These are phyloP conservation scores for Fusarium sp. DNA, from an alignment of 2,329 filamentous ascomycete genomes.

Conservation along the genomic window DNA sequence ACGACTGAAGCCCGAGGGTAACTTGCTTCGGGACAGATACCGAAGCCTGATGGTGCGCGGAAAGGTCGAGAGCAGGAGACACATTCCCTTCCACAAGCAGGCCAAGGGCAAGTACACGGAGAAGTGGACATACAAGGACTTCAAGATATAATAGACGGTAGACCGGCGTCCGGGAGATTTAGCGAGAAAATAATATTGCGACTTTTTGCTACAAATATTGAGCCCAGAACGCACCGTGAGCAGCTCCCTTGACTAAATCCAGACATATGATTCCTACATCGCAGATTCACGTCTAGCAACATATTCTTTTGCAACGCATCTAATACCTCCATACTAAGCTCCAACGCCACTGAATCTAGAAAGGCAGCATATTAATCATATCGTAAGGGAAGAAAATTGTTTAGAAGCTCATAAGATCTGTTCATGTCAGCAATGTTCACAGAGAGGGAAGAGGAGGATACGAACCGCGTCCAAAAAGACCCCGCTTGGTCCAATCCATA, in stretches of 20 bases:
- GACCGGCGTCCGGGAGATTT: constrained; percentile 25
- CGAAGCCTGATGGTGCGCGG: constrained; percentile 88
- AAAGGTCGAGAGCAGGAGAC: constrained; percentile 85
- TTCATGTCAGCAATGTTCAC: constrained; percentile 15
- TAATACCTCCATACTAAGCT: constrained; percentile 11
- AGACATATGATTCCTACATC: neutral
- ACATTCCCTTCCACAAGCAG: constrained; percentile 84
- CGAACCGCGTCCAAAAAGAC: constrained; percentile 93
- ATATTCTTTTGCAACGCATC: constrained; percentile 13
- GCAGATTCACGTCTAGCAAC: constrained; percentile 5
- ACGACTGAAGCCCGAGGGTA: constrained; percentile 93
- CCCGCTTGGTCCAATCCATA: constrained; percentile 99
- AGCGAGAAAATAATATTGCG: constrained; percentile 39
- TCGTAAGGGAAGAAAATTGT: neutral
- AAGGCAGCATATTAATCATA: neutral
- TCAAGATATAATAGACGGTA: constrained; percentile 55
- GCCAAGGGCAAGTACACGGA: constrained; percentile 84
- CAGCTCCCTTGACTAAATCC: neutral
- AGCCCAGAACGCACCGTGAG: neutral
- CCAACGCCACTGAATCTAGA: constrained; percentile 26
- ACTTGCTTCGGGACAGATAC: constrained; percentile 91
- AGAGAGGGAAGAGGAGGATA: constrained; percentile 33
- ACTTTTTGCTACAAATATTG: constrained; percentile 24
- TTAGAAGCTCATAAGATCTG: constrained; percentile 67
- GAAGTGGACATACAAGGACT: constrained; percentile 99